A percentile compares a stretch with the other conserved stretches of the same genome.
Evolutionary conservation across 345 rosid species (phyloP).

Genomic region (Moricandia moricandioides): DNA sequence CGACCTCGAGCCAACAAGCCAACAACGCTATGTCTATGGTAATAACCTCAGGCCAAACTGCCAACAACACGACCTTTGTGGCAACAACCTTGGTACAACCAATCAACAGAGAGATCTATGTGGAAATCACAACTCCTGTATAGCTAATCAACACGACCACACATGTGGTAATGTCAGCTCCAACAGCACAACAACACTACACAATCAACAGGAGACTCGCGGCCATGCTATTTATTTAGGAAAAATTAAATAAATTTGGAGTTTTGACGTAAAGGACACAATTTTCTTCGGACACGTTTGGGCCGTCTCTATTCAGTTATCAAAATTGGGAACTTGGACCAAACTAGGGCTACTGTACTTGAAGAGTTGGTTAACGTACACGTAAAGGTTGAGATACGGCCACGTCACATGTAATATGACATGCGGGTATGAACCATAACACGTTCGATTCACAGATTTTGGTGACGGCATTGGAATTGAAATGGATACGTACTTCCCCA

Average conservation of each 20-base stretch:
- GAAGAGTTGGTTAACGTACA: neutral
- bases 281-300: neutral
- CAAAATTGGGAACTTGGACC: constrained; percentile 15
- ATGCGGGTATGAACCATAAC: constrained; percentile 16
- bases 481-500: neutral
- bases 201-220: too few relatives aligned
- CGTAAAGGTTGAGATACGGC: constrained; percentile 4
- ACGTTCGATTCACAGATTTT: constrained; percentile 14
- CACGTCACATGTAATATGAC: constrained; percentile 18
- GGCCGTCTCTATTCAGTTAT: neutral
- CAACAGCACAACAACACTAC: too few relatives aligned
- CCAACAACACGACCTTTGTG: too few relatives aligned
- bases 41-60: too few relatives aligned
- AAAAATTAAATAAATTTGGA: neutral
- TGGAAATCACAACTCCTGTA: too few relatives aligned
- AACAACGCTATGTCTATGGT: too few relatives aligned
- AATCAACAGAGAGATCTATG: too few relatives aligned
- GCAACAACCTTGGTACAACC: too few relatives aligned
- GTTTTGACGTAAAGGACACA: neutral
- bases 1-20: too few relatives aligned
- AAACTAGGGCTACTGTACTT: neutral
- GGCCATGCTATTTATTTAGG: neutral
- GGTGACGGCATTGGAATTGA: neutral
- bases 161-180: too few relatives aligned
- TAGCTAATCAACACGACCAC: too few relatives aligned